phyloP scores from a whole-genome alignment of 495 filamentous ascomycete genomes.

The Choiromyces venosus region DNA sequence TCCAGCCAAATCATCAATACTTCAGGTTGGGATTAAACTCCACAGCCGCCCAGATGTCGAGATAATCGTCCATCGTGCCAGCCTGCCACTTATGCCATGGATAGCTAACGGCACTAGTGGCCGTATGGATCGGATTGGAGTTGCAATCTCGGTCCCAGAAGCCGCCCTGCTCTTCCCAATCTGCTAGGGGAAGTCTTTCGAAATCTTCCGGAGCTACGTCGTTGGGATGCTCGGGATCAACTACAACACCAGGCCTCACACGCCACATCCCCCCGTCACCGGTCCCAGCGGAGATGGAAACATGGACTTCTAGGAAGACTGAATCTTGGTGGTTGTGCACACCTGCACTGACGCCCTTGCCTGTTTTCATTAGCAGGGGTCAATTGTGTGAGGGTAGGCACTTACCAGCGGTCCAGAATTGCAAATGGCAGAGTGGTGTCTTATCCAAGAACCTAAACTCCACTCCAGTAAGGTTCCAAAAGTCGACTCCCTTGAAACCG shows the following conservation, averaged over 20 bases:
- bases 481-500: slow-evolving; percentile 11
- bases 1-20: not conserved
- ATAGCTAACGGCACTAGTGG: slow-evolving; percentile 11
- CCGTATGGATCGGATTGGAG: slow-evolving; percentile 1
- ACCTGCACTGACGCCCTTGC: slow-evolving; percentile 19
- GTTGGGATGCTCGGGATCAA: slow-evolving; percentile 5
- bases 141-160: slow-evolving; percentile 20
- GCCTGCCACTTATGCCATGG: slow-evolving; percentile 35
- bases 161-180: slow-evolving; percentile 18
- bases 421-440: slow-evolving; percentile 24
- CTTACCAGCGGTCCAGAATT: slow-evolving; percentile 31
- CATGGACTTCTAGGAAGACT: slow-evolving; percentile 25
- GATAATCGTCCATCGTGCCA: not conserved
- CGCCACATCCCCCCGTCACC: slow-evolving; percentile 28
- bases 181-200: slow-evolving; percentile 1
- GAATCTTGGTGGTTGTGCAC: slow-evolving; percentile 25
- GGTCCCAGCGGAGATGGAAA: slow-evolving; percentile 21
- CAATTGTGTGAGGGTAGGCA: not conserved
- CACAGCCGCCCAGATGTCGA: slow-evolving; percentile 29
- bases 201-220: slow-evolving; percentile 6
- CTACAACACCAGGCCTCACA: slow-evolving; percentile 3
- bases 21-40: slow-evolving; percentile 21
- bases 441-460: slow-evolving; percentile 26
- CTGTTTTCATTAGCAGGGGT: not conserved
- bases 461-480: slow-evolving; percentile 32